A percentile compares a stretch with the other conserved stretches of the same genome.
Conservation (phyloP, 345 rosid species). For the Noccaea bulbosa region DNA sequence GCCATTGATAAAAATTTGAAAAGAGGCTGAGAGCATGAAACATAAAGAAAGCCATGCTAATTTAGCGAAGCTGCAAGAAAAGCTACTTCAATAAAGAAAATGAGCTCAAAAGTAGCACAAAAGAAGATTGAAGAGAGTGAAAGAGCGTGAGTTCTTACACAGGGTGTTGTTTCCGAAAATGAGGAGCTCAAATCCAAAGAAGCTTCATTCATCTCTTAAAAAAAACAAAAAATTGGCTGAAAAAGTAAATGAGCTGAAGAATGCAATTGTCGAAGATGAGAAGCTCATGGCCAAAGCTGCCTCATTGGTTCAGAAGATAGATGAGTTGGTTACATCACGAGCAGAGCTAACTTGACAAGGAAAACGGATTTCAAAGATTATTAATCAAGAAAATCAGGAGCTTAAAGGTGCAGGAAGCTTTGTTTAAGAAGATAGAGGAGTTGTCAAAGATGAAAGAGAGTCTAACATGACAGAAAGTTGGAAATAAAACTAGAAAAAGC, state of each 20-base stretch:
- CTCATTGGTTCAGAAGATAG: no score
- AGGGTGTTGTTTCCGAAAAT: no score
- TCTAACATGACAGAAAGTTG: slow-evolving; percentile 37
- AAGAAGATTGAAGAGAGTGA: slow-evolving; percentile 25
- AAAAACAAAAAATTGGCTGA: slow-evolving; percentile 39
- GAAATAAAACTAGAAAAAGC: no score
- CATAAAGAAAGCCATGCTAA: no score
- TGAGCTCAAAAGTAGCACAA: no score
- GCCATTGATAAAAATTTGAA: no score
- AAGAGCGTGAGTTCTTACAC: no score
- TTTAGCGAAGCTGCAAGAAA: no score
- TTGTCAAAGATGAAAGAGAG: slow-evolving; percentile 56
- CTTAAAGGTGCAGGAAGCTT: slow-evolving; percentile 36
- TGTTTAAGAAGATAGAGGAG: slow-evolving; percentile 36
- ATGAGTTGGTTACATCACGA: slow-evolving; percentile 40
- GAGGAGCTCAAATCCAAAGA: slow-evolving; percentile 31
- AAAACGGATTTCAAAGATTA: slow-evolving; percentile 7
- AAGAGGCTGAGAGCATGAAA: no score
- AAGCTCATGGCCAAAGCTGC: slow-evolving; percentile 31
- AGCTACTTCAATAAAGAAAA: no score
- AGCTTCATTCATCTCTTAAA: slow-evolving; percentile 48
- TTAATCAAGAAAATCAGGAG: slow-evolving; percentile 33
- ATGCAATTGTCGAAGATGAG: slow-evolving; percentile 34
- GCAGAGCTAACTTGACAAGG: no score
- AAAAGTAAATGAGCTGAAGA: no score